phyloP scores from a whole-genome alignment of 805 yeast genomes.

The Torulaspora quercuum region DNA sequence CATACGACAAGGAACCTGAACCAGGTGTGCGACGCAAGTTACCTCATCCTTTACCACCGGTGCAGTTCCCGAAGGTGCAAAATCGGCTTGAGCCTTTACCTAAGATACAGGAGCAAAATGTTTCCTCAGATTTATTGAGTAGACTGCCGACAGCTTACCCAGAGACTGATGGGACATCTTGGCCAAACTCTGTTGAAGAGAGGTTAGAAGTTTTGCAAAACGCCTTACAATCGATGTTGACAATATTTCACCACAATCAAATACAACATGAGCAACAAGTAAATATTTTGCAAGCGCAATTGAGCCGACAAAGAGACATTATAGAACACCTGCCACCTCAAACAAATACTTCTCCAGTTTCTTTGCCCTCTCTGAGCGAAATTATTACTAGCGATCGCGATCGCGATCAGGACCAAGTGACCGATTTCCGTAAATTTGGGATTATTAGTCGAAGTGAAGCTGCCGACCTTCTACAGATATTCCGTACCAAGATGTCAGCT shows the following conservation, averaged over 20 bases:
- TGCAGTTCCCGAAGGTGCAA: neutral
- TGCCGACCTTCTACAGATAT: slow-evolving; percentile 47
- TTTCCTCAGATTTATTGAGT: neutral
- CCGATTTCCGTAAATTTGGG: slow-evolving; percentile 9
- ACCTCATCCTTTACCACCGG: neutral
- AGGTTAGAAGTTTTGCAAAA: slow-evolving; percentile 41
- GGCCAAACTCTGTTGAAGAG: slow-evolving; percentile 32
- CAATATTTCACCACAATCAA: slow-evolving; percentile 33
- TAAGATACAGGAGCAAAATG: neutral
- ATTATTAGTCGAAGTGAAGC: slow-evolving; percentile 39
- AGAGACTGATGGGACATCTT: slow-evolving; percentile 3
- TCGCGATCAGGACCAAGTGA: slow-evolving; percentile 2
- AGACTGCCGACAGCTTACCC: neutral
- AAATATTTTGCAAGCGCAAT: slow-evolving; percentile 15
- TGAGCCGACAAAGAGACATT: slow-evolving; percentile 8
- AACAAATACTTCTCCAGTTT: slow-evolving; percentile 1
- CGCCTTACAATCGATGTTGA: slow-evolving; percentile 40
- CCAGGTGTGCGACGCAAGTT: neutral
- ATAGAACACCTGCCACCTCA: slow-evolving; percentile 3
- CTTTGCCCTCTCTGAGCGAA: slow-evolving; percentile 13
- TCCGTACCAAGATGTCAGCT: slow-evolving; percentile 54
- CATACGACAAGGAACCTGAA: no score
- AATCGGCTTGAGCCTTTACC: neutral
- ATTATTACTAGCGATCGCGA: slow-evolving; percentile 4
- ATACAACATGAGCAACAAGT: slow-evolving; percentile 22